phyloP scores from a whole-genome alignment of 139 green algal species.

The Chlorella sorokiniana region DNA sequence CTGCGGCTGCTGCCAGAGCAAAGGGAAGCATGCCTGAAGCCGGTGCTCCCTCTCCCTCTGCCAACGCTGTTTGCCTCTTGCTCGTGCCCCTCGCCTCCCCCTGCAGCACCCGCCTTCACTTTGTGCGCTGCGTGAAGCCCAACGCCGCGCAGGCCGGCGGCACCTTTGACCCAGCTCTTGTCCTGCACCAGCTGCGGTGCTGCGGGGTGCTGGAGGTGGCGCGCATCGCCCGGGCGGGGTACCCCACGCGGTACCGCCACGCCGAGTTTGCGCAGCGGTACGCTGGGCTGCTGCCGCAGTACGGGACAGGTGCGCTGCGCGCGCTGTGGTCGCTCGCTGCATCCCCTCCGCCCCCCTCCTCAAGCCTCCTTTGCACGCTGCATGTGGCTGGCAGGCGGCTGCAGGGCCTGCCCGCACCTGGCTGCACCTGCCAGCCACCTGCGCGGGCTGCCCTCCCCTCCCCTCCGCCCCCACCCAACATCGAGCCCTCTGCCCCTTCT shows the following conservation, averaged over 20 bases:
- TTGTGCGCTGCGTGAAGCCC: slow-evolving; percentile 98
- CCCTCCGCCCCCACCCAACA: too few species aligned
- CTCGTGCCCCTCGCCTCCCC: background rate
- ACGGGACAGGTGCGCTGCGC: background rate
- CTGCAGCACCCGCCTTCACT: slow-evolving; percentile 83
- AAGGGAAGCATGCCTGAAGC: too few species aligned
- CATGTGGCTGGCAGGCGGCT: too few species aligned
- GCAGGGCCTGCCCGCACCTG: too few species aligned
- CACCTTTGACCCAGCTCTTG: slow-evolving; percentile 72
- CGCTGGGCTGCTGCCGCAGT: slow-evolving; percentile 64
- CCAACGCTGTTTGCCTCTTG: too few species aligned
- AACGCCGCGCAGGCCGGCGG: slow-evolving; percentile 72
- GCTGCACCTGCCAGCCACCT: too few species aligned
- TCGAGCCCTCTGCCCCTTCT: too few species aligned
- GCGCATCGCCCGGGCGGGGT: slow-evolving; percentile 88
- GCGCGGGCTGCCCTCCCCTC: too few species aligned
- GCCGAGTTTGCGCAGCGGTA: slow-evolving; percentile 87
- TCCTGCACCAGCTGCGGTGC: slow-evolving; percentile 95
- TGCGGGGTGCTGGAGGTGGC: slow-evolving; percentile 96
- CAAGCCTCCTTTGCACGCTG: too few species aligned
- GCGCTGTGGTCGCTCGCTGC: background rate
- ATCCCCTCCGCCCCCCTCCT: too few species aligned
- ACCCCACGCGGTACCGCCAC: slow-evolving; percentile 86
- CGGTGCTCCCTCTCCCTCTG: too few species aligned
- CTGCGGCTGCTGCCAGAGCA: too few species aligned